A percentile compares a stretch with the other conserved stretches of the same genome.
phyloP scores from a whole-genome alignment of 2,329 filamentous ascomycete genomes.

The Sporothrix pseudoabietina region DNA sequence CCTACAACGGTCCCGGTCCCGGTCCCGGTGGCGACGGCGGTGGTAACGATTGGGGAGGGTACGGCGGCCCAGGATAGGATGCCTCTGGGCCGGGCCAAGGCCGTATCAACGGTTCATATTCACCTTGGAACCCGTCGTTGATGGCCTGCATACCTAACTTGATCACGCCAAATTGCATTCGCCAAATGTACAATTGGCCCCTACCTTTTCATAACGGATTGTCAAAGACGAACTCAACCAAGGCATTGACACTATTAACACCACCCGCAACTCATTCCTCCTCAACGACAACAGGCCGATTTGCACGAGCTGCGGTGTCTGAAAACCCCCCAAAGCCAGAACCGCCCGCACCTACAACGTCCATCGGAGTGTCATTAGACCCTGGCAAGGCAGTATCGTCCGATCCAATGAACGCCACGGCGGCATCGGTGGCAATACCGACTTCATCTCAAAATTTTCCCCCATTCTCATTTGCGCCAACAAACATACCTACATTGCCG shows the following conservation, averaged over 20 bases:
- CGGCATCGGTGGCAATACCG: neutral
- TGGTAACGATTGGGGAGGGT: neutral
- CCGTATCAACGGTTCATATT: conserved; percentile 35
- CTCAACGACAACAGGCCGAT: neutral
- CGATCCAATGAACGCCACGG: neutral
- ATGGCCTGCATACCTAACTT: conserved; percentile 41
- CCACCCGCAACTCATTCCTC: neutral
- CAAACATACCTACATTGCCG: neutral
- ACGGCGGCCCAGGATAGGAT: neutral
- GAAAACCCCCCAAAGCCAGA: neutral
- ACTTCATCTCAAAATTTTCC: neutral
- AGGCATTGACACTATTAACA: neutral
- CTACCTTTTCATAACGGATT: neutral
- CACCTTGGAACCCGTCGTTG: conserved; percentile 3
- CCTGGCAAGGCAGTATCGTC: neutral
- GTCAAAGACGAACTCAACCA: neutral
- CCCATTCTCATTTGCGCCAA: neutral
- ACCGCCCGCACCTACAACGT: neutral
- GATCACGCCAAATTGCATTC: conserved; percentile 46
- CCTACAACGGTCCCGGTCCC: neutral
- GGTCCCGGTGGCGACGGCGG: neutral
- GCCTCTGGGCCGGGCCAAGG: neutral
- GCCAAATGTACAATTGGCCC: conserved; percentile 50
- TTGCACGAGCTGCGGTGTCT: neutral
- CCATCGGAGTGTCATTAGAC: neutral